Base-by-base conservation (phyloP, 2,329 filamentous ascomycete genomes). In the Aspergillus floridensis region DNA sequence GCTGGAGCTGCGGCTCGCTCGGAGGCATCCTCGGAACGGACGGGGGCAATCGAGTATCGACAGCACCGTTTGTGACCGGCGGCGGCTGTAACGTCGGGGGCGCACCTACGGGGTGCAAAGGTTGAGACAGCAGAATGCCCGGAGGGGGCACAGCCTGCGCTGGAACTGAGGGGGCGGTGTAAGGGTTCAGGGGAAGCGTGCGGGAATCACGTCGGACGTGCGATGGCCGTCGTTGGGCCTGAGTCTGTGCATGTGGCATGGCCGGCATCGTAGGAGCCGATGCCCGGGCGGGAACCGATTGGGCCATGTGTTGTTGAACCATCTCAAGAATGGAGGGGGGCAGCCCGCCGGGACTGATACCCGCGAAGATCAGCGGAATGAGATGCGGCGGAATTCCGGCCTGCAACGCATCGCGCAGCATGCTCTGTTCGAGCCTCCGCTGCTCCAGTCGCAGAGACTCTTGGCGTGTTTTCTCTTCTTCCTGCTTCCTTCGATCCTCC, bases 321-420 rank as follows among this genome's bases (percentile, higher is more conserved):
- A 84, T 88, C 70, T 91, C 88, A 56, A 90, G 66, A 3, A 85
- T 84, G 32, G 83, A 80, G 63, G 84, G 85, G 21, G 87, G 80
- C 29, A 88, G 74, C 57, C 81, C 68, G 38, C 86, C 86, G 44
- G 87, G 87, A 49, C 84, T 84, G 81, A 91, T 88, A 48, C 88
- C 87, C 12, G 87, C 85, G 74, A 93, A 92, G 24, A 93, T 86
- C 60, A 91, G 78, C 6, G 90, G 90, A 26, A 92, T 83, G 82
- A 92, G 85, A 38, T 87, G 82, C 12, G 89, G 88, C 10, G 90
- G 89, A 53, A 93, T 86, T 11, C 89, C 89, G 41, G 87, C 86
- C 56, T 82, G 81, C 56, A 92, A 73, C 2, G 88, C 89, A 22
- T 88, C 86, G 57, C 84, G 81, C 59, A 93, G 76, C 76, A 93